Conservation (phyloP, 2,329 filamentous ascomycete genomes). For the Epichloe scottii region DNA sequence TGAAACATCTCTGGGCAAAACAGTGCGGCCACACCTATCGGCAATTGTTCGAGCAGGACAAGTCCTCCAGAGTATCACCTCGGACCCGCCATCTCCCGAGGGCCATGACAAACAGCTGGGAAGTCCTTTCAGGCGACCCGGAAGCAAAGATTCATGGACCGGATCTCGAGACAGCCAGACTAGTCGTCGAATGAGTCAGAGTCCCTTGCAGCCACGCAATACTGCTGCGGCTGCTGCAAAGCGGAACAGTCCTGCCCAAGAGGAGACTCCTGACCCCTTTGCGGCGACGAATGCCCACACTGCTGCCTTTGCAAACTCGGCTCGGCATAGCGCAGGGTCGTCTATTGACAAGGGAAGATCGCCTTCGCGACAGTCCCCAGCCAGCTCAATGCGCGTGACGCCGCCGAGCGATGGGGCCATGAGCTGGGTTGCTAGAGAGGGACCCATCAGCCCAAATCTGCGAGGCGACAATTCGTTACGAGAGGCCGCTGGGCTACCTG, state of each 20-base stretch:
- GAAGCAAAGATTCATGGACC: slow-evolving; percentile 22
- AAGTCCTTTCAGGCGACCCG: slow-evolving; percentile 40
- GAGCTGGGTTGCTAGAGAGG: slow-evolving; percentile 30
- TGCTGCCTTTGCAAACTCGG: slow-evolving; percentile 19
- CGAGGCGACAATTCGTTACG: slow-evolving; percentile 23
- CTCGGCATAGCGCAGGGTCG: slow-evolving; percentile 15
- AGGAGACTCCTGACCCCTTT: slow-evolving; percentile 18
- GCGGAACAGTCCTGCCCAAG: slow-evolving; percentile 9
- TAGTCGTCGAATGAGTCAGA: slow-evolving; percentile 16
- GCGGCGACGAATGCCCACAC: slow-evolving; percentile 16
- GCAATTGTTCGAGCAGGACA: slow-evolving; percentile 46
- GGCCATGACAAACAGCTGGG: slow-evolving; percentile 36
- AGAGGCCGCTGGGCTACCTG: slow-evolving; percentile 13
- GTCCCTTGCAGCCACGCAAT: slow-evolving; percentile 15
- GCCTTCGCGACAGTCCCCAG: slow-evolving; percentile 15
- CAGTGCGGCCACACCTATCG: slow-evolving; percentile 34
- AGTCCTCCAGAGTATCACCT: slow-evolving; percentile 44
- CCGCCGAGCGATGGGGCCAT: slow-evolving; percentile 25
- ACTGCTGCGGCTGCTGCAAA: slow-evolving; percentile 8
- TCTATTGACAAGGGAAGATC: slow-evolving; percentile 1
- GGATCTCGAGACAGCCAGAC: slow-evolving; percentile 15
- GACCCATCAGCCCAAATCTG: slow-evolving; percentile 23
- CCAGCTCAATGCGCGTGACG: slow-evolving; percentile 21
- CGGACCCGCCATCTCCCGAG: slow-evolving; percentile 44
- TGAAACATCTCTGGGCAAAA: slow-evolving; percentile 17